Percentiles rank a stretch among this genome's conserved stretches.
These are phyloP conservation scores for Vaccinium corymbosum DNA, from an alignment of 148 eudicot species.

Conservation along the genomic window DNA sequence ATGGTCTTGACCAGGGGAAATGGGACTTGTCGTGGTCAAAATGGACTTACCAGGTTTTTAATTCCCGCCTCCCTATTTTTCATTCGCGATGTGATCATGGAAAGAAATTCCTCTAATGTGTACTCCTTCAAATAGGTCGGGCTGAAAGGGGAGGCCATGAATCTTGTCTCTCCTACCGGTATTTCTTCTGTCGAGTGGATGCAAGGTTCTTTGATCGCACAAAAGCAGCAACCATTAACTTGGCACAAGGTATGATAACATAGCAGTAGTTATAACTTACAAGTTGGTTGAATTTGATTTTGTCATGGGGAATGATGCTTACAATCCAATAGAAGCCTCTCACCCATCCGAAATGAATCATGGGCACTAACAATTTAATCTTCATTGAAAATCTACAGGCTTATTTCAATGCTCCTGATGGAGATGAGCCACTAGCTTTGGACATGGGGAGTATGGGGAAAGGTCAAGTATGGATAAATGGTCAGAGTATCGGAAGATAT, in stretches of 20 bases:
- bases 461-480: constrained; percentile 94
- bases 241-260: constrained; percentile 77
- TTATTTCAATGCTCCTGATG: constrained; percentile 73
- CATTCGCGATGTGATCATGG: neutral
- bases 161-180: constrained; percentile 59
- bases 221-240: constrained; percentile 74
- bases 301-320: neutral
- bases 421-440: constrained; percentile 78
- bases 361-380: neutral
- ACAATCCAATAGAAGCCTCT: neutral
- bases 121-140: constrained; percentile 57
- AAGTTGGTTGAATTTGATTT: neutral
- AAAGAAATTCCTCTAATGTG: neutral
- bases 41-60: constrained; percentile 57
- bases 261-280: neutral
- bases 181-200: constrained; percentile 69
- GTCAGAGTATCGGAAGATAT: constrained; percentile 87
- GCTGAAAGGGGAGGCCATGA: constrained; percentile 80
- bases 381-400: constrained; percentile 44
- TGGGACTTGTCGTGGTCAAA: constrained; percentile 55
- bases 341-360: neutral
- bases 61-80: neutral
- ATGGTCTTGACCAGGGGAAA: constrained; percentile 56
- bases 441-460: constrained; percentile 98
- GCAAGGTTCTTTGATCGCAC: constrained; percentile 63